phyloP scores from a whole-genome alignment of 1,284 basidiomycete species.

The Rhodotorula sp. region DNA sequence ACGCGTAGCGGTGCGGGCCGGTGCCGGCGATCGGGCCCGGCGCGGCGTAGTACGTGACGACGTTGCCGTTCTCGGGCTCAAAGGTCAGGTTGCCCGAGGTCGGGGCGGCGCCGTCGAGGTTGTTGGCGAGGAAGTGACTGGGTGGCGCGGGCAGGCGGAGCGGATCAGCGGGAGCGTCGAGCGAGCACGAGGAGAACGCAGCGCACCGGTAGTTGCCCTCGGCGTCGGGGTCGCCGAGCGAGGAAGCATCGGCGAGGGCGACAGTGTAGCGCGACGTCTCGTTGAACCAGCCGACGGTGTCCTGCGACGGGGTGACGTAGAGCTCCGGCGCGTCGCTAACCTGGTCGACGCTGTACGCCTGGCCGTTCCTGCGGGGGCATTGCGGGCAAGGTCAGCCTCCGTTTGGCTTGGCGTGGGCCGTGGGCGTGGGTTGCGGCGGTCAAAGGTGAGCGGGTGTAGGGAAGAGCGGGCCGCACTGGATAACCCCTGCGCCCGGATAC shows the following conservation, averaged over 20 bases:
- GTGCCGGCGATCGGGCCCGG: slow-evolving; percentile 55
- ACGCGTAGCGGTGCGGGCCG: slow-evolving; percentile 59
- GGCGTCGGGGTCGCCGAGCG: slow-evolving; percentile 43
- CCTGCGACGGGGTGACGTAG: slow-evolving; percentile 29
- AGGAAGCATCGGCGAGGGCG: slow-evolving; percentile 66
- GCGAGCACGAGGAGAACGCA: neutral
- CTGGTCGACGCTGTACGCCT: slow-evolving; percentile 36
- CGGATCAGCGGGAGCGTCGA: too few species aligned
- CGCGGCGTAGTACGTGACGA: slow-evolving; percentile 65
- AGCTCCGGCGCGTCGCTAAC: slow-evolving; percentile 33
- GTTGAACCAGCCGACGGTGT: slow-evolving; percentile 27
- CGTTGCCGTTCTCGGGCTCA: slow-evolving; percentile 31
- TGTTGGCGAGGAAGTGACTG: slow-evolving; percentile 77
- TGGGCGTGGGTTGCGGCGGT: too few species aligned
- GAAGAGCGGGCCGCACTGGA: slow-evolving; percentile 6
- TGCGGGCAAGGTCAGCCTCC: neutral
- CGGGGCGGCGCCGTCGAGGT: slow-evolving; percentile 58
- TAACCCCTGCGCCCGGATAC: slow-evolving; percentile 16
- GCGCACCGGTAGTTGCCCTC: slow-evolving; percentile 33
- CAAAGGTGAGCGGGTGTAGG: neutral
- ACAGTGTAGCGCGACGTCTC: slow-evolving; percentile 58
- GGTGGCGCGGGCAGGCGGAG: too few species aligned
- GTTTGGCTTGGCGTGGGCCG: too few species aligned
- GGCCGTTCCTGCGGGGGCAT: slow-evolving; percentile 29
- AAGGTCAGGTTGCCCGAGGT: slow-evolving; percentile 26